Percentiles rank a stretch among this genome's conserved stretches.
These are phyloP conservation scores for Houttuynia cordata DNA, from an alignment of 164 flowering plant genomes.

Conservation along the genomic window DNA sequence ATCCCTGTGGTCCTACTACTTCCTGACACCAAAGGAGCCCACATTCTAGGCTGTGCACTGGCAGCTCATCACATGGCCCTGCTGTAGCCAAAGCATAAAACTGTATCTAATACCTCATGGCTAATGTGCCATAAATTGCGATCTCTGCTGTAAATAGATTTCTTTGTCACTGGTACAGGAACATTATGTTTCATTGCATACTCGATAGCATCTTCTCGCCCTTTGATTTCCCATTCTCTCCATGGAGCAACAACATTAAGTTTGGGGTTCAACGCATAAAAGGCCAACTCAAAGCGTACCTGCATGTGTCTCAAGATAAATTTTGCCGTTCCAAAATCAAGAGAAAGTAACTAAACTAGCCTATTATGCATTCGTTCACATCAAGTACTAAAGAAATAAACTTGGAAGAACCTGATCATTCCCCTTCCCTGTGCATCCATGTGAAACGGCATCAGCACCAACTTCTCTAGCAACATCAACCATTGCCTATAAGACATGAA, in stretches of 20 bases:
- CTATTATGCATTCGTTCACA: not conserved
- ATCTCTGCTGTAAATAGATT: slow-evolving; percentile 92
- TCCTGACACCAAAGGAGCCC: not conserved
- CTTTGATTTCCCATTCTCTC: slow-evolving; percentile 93
- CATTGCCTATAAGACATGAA: slow-evolving; percentile 51
- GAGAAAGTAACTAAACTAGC: not conserved
- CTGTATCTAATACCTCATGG: slow-evolving; percentile 64
- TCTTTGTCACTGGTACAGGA: slow-evolving; percentile 93
- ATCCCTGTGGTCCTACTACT: not conserved
- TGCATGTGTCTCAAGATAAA: slow-evolving; percentile 10
- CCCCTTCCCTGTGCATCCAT: slow-evolving; percentile 99
- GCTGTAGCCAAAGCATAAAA: not conserved
- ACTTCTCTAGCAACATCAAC: slow-evolving; percentile 92
- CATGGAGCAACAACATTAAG: slow-evolving; percentile 95
- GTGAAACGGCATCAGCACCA: slow-evolving; percentile 97
- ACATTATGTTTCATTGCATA: slow-evolving; percentile 91
- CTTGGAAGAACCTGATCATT: slow-evolving; percentile 68
- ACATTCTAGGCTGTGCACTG: not conserved
- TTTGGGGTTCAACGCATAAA: slow-evolving; percentile 87
- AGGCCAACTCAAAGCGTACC: slow-evolving; percentile 95
- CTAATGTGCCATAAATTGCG: slow-evolving; percentile 95
- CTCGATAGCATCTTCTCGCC: slow-evolving; percentile 97
- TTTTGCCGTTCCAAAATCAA: not conserved
- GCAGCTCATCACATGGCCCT: not conserved
- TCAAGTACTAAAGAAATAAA: not conserved